A percentile compares a stretch with the other conserved stretches of the same genome.
phyloP scores from a whole-genome alignment of 495 filamentous ascomycete species.

The Aspergillus olivimuriae region DNA sequence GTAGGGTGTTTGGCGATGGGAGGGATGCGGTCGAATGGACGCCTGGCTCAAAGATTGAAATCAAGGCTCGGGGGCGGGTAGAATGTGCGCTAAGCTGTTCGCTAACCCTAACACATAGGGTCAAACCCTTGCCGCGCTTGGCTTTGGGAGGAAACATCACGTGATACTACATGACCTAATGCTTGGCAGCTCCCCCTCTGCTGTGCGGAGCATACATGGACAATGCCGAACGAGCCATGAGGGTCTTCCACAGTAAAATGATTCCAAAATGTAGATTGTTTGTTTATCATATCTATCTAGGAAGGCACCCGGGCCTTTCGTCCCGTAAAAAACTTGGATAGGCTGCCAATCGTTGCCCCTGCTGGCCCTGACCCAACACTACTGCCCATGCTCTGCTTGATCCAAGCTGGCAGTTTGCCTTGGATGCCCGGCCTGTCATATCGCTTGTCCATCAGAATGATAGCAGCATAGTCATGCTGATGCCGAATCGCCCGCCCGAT shows the following conservation, averaged over 20 bases:
- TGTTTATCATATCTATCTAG: no score
- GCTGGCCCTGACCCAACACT: slow-evolving; percentile 18
- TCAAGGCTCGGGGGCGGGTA: slow-evolving; percentile 30
- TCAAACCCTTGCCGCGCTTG: slow-evolving; percentile 18
- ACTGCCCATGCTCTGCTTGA: slow-evolving; percentile 44
- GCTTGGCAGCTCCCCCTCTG: no score
- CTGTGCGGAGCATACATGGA: no score
- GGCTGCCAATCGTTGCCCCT: slow-evolving; percentile 21
- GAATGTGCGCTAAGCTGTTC: slow-evolving; percentile 40
- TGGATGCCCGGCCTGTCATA: slow-evolving; percentile 64
- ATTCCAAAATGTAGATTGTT: neutral
- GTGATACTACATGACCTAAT: no score
- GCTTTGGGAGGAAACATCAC: slow-evolving; percentile 5
- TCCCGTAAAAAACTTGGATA: slow-evolving; percentile 32
- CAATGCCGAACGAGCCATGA: no score
- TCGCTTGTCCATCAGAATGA: slow-evolving; percentile 75
- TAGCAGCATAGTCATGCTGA: slow-evolving; percentile 79
- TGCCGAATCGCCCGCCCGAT: slow-evolving; percentile 91
- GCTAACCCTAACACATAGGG: slow-evolving; percentile 37
- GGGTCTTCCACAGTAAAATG: neutral
- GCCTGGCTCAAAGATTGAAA: slow-evolving; percentile 37
- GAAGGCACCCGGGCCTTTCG: slow-evolving; percentile 2
- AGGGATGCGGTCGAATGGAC: slow-evolving; percentile 31
- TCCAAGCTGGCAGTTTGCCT: slow-evolving; percentile 84
- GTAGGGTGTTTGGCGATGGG: slow-evolving; percentile 38